A percentile compares a stretch with the other conserved stretches of the same genome.
phyloP scores from a whole-genome alignment of 73 alveolate species.

The Paraurostyla sp. region DNA sequence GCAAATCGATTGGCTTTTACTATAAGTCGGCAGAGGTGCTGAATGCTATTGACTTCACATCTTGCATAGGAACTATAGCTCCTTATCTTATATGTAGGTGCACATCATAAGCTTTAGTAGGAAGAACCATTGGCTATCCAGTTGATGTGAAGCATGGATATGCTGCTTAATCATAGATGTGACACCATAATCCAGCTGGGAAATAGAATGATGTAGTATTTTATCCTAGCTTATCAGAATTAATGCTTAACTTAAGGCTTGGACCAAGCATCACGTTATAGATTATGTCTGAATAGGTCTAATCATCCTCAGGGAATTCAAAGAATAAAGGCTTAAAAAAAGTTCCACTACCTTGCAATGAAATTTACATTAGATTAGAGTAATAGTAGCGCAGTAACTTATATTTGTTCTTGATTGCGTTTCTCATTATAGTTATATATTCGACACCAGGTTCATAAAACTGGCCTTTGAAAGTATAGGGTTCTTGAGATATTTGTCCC shows the following conservation, averaged over 20 bases:
- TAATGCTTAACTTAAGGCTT: conserved; percentile 50
- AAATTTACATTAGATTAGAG: conserved; percentile 72
- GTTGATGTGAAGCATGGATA: not conserved
- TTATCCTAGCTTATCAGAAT: not conserved
- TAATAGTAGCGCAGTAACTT: conserved; percentile 88
- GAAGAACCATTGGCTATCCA: not conserved
- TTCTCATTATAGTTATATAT: conserved; percentile 12
- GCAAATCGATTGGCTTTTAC: conserved; percentile 13
- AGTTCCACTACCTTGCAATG: conserved; percentile 35
- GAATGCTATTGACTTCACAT: not conserved
- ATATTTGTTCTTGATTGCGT: conserved; percentile 84
- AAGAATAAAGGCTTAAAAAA: conserved; percentile 76
- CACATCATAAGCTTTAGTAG: not conserved
- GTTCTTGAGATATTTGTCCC: conserved; percentile 87
- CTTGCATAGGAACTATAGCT: conserved; percentile 1
- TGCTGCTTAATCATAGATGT: conserved; percentile 9
- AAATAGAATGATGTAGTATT: conserved; percentile 38
- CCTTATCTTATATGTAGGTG: conserved; percentile 32
- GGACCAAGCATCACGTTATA: conserved; percentile 72
- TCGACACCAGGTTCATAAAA: conserved; percentile 44
- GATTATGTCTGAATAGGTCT: conserved; percentile 46
- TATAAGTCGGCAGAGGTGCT: not conserved
- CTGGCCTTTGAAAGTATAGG: conserved; percentile 74
- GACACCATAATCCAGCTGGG: conserved; percentile 65
- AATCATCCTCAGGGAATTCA: conserved; percentile 71